Conservation (phyloP, 345 rosid genomes). For the Gynandropsis gynandra region DNA sequence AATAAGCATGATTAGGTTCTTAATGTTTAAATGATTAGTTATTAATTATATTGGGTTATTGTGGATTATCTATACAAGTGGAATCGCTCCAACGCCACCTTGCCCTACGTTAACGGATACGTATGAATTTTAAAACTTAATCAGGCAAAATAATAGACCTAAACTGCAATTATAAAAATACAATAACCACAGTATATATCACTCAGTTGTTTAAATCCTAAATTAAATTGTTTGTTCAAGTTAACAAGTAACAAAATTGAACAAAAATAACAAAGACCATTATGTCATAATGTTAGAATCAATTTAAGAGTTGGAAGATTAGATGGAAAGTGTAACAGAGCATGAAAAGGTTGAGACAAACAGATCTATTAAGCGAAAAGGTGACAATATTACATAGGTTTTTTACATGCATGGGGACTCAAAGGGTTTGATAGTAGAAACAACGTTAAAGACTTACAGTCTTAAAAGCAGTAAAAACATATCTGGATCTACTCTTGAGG, state of each 20-base stretch:
- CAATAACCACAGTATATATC: too few species aligned
- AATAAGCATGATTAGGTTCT: constrained; percentile 19
- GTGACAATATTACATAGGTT: constrained; percentile 7
- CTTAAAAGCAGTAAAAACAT: constrained; percentile 16
- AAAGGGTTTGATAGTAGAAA: constrained; percentile 5
- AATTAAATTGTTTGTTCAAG: too few species aligned
- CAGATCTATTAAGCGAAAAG: constrained; percentile 9
- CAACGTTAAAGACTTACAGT: constrained; percentile 19
- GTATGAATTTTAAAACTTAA: too few species aligned
- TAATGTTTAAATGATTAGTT: constrained; percentile 8
- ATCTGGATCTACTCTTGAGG: constrained; percentile 35
- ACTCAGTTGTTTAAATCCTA: too few species aligned
- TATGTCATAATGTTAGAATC: too few species aligned
- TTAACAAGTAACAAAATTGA: too few species aligned
- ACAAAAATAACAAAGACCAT: too few species aligned
- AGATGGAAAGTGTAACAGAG: constrained; percentile 6
- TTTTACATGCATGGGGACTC: constrained; percentile 14
- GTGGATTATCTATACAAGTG: constrained; percentile 6
- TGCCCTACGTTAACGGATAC: constrained; percentile 6
- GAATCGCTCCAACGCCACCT: constrained; percentile 6
- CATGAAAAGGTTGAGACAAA: constrained; percentile 6
- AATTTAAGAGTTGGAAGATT: not conserved
- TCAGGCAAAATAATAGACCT: too few species aligned
- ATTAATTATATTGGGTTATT: constrained; percentile 15
- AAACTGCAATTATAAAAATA: too few species aligned